phyloP scores from a whole-genome alignment of 2,329 filamentous ascomycete species.

The Seiridium cupressi region DNA sequence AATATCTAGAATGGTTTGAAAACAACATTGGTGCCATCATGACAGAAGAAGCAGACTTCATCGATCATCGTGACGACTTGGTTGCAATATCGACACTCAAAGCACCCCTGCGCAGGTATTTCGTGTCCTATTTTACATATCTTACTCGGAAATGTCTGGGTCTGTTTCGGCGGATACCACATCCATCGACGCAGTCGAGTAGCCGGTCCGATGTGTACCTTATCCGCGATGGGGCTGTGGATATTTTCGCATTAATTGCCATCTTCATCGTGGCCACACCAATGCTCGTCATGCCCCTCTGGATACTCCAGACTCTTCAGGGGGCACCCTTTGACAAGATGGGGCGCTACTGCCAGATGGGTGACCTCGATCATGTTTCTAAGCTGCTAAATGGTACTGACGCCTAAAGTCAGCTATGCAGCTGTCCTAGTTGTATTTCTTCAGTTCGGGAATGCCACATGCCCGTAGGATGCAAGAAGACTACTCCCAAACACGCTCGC shows the following conservation, averaged over 20 bases:
- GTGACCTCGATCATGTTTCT: neutral
- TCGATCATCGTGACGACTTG: neutral
- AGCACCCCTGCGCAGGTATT: neutral
- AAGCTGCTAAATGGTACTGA: too few species aligned
- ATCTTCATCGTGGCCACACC: conserved; percentile 17
- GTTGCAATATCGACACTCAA: neutral
- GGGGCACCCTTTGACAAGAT: neutral
- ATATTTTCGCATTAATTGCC: conserved; percentile 15
- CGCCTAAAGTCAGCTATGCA: neutral
- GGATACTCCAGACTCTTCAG: conserved; percentile 20
- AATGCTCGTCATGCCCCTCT: conserved; percentile 28
- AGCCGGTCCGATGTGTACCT: neutral
- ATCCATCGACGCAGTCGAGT: too few species aligned
- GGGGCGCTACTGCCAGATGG: neutral
- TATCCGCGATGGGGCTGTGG: conserved; percentile 4
- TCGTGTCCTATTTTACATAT: neutral
- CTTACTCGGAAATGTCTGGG: neutral
- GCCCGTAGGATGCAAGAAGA: neutral
- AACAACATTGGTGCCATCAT: neutral
- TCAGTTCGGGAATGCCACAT: neutral
- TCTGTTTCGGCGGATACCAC: neutral
- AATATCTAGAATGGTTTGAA: neutral
- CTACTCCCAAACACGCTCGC: too few species aligned
- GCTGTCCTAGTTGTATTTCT: neutral
- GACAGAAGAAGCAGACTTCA: neutral